phyloP scores from a whole-genome alignment of 306 rosid genomes.

The Malus domestica region DNA sequence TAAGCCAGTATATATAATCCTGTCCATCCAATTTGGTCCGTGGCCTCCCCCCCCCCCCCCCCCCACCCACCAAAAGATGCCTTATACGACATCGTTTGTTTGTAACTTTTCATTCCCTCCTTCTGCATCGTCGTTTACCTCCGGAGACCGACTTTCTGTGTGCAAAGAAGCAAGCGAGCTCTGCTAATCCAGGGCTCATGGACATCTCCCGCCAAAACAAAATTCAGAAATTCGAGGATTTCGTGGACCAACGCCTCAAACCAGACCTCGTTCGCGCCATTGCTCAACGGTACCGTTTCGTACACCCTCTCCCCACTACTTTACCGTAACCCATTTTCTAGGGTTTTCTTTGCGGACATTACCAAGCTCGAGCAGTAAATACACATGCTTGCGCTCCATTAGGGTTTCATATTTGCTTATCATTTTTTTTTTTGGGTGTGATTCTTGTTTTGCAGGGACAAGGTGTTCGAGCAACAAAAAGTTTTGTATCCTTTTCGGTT shows the following conservation, averaged over 20 bases:
- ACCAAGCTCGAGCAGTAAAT: background rate
- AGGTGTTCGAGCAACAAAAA: constrained; percentile 87
- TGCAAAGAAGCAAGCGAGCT: background rate
- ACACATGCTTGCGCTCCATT: background rate
- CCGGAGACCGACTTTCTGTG: background rate
- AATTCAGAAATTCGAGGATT: constrained; percentile 64
- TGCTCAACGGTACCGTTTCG: constrained; percentile 50
- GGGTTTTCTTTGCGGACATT: background rate
- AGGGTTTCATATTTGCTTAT: background rate
- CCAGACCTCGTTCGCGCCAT: constrained; percentile 77
- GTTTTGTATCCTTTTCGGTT: constrained; percentile 66
- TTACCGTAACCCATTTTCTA: background rate
- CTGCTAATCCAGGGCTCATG: constrained; percentile 12
- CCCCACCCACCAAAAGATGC: too few species aligned
- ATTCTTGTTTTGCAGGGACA: constrained; percentile 58
- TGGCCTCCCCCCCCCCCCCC: too few species aligned
- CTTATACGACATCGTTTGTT: background rate
- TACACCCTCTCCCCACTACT: background rate
- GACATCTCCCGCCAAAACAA: constrained; percentile 45
- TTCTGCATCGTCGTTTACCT: background rate
- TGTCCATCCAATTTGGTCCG: background rate
- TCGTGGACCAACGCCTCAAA: constrained; percentile 72
- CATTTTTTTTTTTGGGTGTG: background rate
- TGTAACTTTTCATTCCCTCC: too few species aligned
- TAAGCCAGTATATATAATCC: background rate